Evolutionary conservation across 2,329 filamentous ascomycete genomes (phyloP).

Genomic region (Cladosporium oxysporum): DNA sequence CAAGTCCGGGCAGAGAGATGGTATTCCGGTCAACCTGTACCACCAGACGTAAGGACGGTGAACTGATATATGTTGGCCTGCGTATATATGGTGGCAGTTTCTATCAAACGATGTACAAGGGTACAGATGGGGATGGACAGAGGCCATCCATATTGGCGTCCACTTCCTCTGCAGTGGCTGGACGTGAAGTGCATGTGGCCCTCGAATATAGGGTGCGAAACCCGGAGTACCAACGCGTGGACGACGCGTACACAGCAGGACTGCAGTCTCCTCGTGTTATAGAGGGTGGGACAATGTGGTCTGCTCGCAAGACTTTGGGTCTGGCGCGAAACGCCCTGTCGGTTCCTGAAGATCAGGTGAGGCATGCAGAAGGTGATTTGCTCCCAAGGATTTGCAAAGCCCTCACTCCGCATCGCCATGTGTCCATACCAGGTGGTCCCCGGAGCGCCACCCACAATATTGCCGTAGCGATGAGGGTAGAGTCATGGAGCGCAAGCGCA

Average conservation of each 20-base stretch:
- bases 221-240: not conserved
- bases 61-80: not conserved
- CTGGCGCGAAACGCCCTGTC: not conserved
- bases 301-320: not conserved
- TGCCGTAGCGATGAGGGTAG: not conserved
- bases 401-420: not conserved
- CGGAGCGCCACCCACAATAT: not conserved
- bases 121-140: not conserved
- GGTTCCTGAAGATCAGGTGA: not conserved
- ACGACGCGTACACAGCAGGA: not conserved
- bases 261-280: not conserved
- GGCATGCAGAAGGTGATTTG: not conserved
- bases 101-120: not conserved
- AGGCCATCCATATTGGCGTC: not conserved
- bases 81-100: not conserved
- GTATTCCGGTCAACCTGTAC: constrained; percentile 36
- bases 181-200: not conserved
- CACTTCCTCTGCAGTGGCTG: not conserved
- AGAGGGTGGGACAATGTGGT: not conserved
- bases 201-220: not conserved
- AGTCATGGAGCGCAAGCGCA: not conserved
- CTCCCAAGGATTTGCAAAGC: not conserved
- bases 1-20: constrained; percentile 43
- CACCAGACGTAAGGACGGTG: constrained; percentile 21
- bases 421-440: not conserved